Percentiles rank a stretch among this genome's conserved stretches.
Evolutionary conservation across 2,329 filamentous ascomycete species (phyloP).

Genomic region (Fusarium circinatum): DNA sequence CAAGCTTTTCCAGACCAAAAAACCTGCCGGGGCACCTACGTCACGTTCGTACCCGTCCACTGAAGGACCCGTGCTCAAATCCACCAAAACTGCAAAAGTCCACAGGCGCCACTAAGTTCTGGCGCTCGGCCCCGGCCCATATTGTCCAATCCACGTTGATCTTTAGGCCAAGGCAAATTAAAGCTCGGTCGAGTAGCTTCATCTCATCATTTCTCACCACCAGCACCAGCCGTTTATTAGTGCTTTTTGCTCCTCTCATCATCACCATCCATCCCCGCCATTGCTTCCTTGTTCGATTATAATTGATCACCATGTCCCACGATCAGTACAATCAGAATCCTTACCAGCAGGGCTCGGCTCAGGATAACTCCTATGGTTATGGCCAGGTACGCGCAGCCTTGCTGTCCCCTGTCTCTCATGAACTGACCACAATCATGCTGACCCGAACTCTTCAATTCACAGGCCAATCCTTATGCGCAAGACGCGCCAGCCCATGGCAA

Average conservation of each 20-base stretch:
- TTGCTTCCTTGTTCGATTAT: constrained; percentile 33
- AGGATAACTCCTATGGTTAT: constrained; percentile 59
- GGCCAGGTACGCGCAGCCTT: constrained; percentile 52
- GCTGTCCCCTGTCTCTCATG: constrained; percentile 4
- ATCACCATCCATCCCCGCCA: constrained; percentile 30
- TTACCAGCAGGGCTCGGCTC: constrained; percentile 65
- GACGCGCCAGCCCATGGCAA: constrained; percentile 43
- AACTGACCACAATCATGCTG: constrained; percentile 27
- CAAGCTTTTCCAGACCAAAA: constrained; percentile 25
- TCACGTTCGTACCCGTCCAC: constrained; percentile 24
- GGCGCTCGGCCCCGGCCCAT: constrained; percentile 6
- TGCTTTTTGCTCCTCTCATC: constrained; percentile 38
- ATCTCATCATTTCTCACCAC: constrained; percentile 27
- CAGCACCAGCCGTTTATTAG: constrained; percentile 29
- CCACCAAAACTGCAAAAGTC: constrained; percentile 11
- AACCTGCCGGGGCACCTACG: constrained; percentile 21
- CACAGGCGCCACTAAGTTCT: constrained; percentile 15
- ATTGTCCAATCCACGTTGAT: constrained; percentile 13
- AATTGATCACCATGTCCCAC: constrained; percentile 64
- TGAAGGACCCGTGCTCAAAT: constrained; percentile 18
- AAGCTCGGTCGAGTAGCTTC: constrained; percentile 32
- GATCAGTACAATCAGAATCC: constrained; percentile 72
- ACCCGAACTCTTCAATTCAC: constrained; percentile 19
- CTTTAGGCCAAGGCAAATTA: constrained; percentile 23
- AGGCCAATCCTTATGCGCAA: constrained; percentile 47